phyloP scores from a whole-genome alignment of 345 rosid genomes.

The Nephelium lappaceum region DNA sequence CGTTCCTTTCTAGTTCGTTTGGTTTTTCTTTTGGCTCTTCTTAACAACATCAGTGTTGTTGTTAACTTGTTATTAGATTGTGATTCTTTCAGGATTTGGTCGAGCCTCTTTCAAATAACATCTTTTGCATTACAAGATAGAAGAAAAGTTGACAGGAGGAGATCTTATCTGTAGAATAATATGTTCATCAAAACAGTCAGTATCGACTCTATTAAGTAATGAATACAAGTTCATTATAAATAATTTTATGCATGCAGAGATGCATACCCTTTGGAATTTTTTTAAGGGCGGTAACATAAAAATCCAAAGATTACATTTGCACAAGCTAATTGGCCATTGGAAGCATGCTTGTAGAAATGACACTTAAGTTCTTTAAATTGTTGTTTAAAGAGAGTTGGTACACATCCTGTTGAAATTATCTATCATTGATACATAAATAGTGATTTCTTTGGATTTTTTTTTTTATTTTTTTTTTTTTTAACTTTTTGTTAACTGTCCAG shows the following conservation, averaged over 20 bases:
- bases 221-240: background rate
- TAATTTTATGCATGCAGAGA: background rate
- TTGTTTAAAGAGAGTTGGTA: background rate
- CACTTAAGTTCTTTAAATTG: background rate
- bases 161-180: background rate
- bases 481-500: background rate
- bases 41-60: background rate
- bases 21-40: constrained; percentile 5
- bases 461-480: background rate
- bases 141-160: background rate
- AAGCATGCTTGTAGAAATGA: constrained; percentile 7
- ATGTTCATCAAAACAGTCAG: background rate
- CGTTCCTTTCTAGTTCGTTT: background rate
- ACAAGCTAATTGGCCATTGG: background rate
- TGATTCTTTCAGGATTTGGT: constrained; percentile 2
- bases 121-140: constrained; percentile 3
- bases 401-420: background rate
- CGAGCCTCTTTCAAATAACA: background rate
- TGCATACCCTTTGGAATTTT: background rate
- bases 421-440: background rate
- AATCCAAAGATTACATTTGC: background rate
- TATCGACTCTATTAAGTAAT: background rate
- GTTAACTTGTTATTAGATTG: background rate
- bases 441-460: background rate
- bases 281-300: background rate